Percentiles rank a stretch among this genome's conserved stretches.
Conservation (phyloP, 2,329 filamentous ascomycete species). For the Mycosphaerella sp. region DNA sequence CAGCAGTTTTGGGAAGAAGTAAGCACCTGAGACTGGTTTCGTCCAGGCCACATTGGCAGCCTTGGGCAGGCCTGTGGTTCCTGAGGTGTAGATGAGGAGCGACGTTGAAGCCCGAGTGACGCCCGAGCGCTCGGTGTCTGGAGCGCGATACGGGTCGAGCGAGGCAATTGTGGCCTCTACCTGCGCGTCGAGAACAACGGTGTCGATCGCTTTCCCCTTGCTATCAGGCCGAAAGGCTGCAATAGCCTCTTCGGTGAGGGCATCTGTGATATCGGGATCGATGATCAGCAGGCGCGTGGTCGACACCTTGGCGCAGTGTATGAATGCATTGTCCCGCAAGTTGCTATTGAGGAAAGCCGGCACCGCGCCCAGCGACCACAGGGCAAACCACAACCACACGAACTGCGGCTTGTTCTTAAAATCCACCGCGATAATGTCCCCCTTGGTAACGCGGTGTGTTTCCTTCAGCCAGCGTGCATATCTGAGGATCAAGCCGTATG, state of each 20-base stretch:
- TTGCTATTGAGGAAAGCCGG: constrained; percentile 90
- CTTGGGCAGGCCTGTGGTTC: constrained; percentile 79
- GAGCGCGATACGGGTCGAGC: constrained; percentile 27
- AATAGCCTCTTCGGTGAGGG: constrained; percentile 50
- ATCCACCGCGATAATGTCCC: constrained; percentile 73
- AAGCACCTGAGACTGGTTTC: constrained; percentile 26
- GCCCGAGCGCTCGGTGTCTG: constrained; percentile 31
- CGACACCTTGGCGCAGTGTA: constrained; percentile 67
- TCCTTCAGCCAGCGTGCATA: constrained; percentile 71
- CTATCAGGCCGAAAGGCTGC: constrained; percentile 42
- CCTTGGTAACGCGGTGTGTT: constrained; percentile 56
- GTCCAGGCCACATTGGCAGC: constrained; percentile 35
- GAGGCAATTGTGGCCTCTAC: constrained; percentile 44
- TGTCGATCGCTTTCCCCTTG: constrained; percentile 45
- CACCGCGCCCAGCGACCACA: constrained; percentile 77
- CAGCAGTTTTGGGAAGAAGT: constrained; percentile 38
- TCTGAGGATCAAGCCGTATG: constrained; percentile 63
- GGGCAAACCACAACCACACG: constrained; percentile 65
- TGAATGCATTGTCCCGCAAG: constrained; percentile 61
- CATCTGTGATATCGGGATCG: constrained; percentile 54
- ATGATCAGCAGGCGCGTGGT: constrained; percentile 62
- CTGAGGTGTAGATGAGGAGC: constrained; percentile 76
- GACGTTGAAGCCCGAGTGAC: constrained; percentile 49
- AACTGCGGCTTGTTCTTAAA: constrained; percentile 77
- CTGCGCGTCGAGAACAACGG: constrained; percentile 59